Conservation (phyloP, 441 rosid genomes). For the Arabidopsis lyrata region DNA sequence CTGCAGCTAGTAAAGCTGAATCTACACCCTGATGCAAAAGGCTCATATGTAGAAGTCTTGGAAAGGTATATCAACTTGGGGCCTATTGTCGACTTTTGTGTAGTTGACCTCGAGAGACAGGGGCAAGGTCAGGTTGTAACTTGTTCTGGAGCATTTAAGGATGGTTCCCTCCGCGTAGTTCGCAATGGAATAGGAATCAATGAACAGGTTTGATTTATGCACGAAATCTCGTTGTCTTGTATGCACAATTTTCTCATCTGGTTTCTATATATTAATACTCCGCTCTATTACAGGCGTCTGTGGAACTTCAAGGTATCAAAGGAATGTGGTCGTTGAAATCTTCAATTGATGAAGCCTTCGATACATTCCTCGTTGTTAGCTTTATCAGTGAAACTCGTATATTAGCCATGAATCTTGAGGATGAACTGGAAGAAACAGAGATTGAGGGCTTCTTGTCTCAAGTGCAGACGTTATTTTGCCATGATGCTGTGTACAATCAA, state of each 20-base stretch:
- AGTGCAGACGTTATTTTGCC: constrained; percentile 96
- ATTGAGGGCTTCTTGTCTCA: constrained; percentile 95
- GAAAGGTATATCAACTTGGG: constrained; percentile 97
- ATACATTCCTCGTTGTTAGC: constrained; percentile 96
- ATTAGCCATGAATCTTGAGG: constrained; percentile 97
- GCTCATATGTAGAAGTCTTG: constrained; percentile 94
- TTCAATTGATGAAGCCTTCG: constrained; percentile 89
- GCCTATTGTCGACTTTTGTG: constrained; percentile 97
- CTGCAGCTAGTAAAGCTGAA: constrained; percentile 91
- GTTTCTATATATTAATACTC: constrained; percentile 21
- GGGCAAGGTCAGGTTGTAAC: constrained; percentile 99
- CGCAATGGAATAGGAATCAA: constrained; percentile 99
- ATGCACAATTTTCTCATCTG: constrained; percentile 14
- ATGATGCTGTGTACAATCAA: constrained; percentile 91
- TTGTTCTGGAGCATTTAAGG: constrained; percentile 98
- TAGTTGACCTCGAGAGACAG: constrained; percentile 99
- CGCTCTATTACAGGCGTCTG: constrained; percentile 78
- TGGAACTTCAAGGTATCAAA: constrained; percentile 99
- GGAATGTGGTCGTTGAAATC: constrained; percentile 99
- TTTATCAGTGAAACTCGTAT: constrained; percentile 95
- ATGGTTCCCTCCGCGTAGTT: constrained; percentile 97
- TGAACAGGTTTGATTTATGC: constrained; percentile 75
- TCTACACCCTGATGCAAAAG: constrained; percentile 93
- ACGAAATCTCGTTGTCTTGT: constrained; percentile 4
- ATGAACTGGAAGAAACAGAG: constrained; percentile 98